These are phyloP conservation scores for Papiliotrema nemorosa DNA, from an alignment of 1,284 basidiomycete species.

Conservation along the genomic window DNA sequence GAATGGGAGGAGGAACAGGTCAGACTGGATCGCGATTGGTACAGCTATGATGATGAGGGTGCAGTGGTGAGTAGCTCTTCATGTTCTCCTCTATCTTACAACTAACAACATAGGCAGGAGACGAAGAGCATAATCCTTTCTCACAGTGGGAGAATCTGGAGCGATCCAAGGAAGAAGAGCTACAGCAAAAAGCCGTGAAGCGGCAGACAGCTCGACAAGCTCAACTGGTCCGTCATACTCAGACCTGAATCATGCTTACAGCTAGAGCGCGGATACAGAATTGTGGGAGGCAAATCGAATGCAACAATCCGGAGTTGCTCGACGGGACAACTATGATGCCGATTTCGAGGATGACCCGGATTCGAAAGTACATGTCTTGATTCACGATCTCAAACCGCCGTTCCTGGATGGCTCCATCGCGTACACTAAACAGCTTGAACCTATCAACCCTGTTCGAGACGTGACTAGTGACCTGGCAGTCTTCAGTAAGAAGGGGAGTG, in stretches of 20 bases:
- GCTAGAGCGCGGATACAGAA: constrained; percentile 91
- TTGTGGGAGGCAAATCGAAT: constrained; percentile 98
- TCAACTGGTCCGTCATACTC: constrained; percentile 68
- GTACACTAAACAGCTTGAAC: constrained; percentile 94
- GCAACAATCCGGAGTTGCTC: constrained; percentile 89
- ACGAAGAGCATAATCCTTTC: constrained; percentile 89
- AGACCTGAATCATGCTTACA: not conserved
- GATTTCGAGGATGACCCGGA: constrained; percentile 93
- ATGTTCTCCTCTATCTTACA: not conserved
- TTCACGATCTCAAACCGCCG: constrained; percentile 95
- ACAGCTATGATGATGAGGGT: constrained; percentile 81
- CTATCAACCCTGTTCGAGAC: constrained; percentile 94
- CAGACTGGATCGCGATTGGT: constrained; percentile 87
- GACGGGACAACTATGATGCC: constrained; percentile 74
- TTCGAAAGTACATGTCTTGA: constrained; percentile 92
- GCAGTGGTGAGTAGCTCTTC: constrained; percentile 58
- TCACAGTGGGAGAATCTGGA: constrained; percentile 84
- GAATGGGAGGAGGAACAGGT: constrained; percentile 91
- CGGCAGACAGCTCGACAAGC: constrained; percentile 87
- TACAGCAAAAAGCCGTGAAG: constrained; percentile 75
- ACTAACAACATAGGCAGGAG: constrained; percentile 55
- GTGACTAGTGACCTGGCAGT: constrained; percentile 90
- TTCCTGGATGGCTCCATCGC: constrained; percentile 96
- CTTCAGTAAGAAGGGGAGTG: constrained; percentile 92
- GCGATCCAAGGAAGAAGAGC: constrained; percentile 67